Evolutionary conservation across 257 asterid species (phyloP), one percentile per base, ranked within the genome.

Genomic region (Phtheirospermum japonicum): DNA sequence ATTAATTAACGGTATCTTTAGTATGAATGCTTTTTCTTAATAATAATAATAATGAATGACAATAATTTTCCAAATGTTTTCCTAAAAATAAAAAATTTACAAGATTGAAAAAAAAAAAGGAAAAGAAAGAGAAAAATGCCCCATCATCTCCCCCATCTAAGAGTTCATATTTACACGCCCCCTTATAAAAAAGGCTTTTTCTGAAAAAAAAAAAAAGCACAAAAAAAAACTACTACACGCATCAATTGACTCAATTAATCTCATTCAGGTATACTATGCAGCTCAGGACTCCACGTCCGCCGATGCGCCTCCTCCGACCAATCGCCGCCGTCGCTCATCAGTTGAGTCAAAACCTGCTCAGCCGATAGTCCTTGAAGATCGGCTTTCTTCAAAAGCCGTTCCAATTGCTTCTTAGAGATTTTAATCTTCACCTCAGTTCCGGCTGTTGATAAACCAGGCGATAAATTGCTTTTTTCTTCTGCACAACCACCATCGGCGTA

Each of bases 211-310:
- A 2, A 0, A 4, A 8, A 49, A 34, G n/a, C 12, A 39, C 0
- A 23, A 23, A 39, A 17, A 36, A 58, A 42, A 1, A 0, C 32
- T 14, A 8, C n/a, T 40, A 14, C 5, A 17, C n/a, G n/a, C 43
- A 13, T 16, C 62, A 53, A 53, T n/a, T 13, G 52, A 32, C 59
- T 1, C 3, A 70, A 56, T 69, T 53, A 6, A 39, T 26, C 63
- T 61, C 76, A 64, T 75, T 82, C 93, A 5, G 94, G 83, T 69
- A 85, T 83, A 26, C 83, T 80, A 26, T 70, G 83, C 75, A 85
- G 64, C 12, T 71, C 79, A 2, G 90, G 88, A 42, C 59, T 69
- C 88, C 86, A 80, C 0, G 88, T 46, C 65, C 55, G 68, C 12
- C 23, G 83, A 58, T 65, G 67, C 11, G 62, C 20, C 34, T 75